phyloP scores from a whole-genome alignment of 306 rosid genomes.

The barrel medic (Medicago truncatula) region MtrunA17r5.0-ANR NC_053045.1:64198501-64199000 shows the following conservation, averaged over 20 bases:
- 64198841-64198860: constrained; percentile 23
- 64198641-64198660: too few relatives aligned
- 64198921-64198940: constrained; percentile 28
- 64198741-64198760: constrained; percentile 13
- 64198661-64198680: constrained; percentile 1
- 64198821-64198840: constrained; percentile 12
- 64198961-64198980: constrained; percentile 16
- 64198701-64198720: neutral
- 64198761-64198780: constrained; percentile 2
- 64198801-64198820: too few relatives aligned
- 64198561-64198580: too few relatives aligned
- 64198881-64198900: constrained; percentile 31
- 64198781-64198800: too few relatives aligned
- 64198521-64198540: too few relatives aligned
- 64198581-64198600: too few relatives aligned
- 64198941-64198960: constrained; percentile 30
- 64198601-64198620: too few relatives aligned
- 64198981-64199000: neutral
- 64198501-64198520: too few relatives aligned
- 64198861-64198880: constrained; percentile 40
- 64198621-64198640: too few relatives aligned
- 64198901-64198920: constrained; percentile 28
- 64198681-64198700: neutral
- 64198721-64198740: constrained; percentile 40
- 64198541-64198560: too few relatives aligned